These are phyloP conservation scores for Diutina pseudorugosa DNA, from an alignment of 1,139 yeast species.

Conservation along the genomic window DNA sequence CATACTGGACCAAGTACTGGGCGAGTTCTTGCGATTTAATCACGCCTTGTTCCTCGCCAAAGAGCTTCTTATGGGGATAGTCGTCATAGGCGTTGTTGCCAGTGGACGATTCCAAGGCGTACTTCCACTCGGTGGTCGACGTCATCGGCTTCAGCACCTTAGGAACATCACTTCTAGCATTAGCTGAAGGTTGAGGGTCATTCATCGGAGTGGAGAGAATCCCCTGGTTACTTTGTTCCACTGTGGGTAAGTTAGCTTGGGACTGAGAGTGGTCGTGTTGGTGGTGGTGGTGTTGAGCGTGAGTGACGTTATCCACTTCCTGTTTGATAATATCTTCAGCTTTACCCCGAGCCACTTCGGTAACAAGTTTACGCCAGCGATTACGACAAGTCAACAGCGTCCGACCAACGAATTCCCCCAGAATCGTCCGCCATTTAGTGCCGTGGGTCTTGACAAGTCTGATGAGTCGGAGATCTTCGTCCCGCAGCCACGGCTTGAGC, in stretches of 20 bases:
- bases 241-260: neutral
- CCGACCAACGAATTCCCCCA: conserved; percentile 59
- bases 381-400: conserved; percentile 87
- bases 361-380: conserved; percentile 80
- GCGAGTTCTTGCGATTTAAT: conserved; percentile 43
- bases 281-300: neutral
- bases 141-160: conserved; percentile 3
- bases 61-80: conserved; percentile 17
- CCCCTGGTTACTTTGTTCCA: neutral
- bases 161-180: neutral
- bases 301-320: conserved; percentile 18
- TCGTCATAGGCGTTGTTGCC: conserved; percentile 6
- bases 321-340: conserved; percentile 26
- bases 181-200: neutral
- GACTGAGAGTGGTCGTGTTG: neutral
- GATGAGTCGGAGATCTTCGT: conserved; percentile 63
- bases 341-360: conserved; percentile 57
- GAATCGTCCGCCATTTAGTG: conserved; percentile 85
- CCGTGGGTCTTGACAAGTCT: conserved; percentile 60
- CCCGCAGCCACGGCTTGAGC: conserved; percentile 66
- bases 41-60: conserved; percentile 27
- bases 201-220: neutral
- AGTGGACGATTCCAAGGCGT: conserved; percentile 14
- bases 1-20: conserved; percentile 46
- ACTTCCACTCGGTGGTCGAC: conserved; percentile 20